phyloP scores from a whole-genome alignment of 2,329 filamentous ascomycete genomes.

The Fusarium sp. region DNA sequence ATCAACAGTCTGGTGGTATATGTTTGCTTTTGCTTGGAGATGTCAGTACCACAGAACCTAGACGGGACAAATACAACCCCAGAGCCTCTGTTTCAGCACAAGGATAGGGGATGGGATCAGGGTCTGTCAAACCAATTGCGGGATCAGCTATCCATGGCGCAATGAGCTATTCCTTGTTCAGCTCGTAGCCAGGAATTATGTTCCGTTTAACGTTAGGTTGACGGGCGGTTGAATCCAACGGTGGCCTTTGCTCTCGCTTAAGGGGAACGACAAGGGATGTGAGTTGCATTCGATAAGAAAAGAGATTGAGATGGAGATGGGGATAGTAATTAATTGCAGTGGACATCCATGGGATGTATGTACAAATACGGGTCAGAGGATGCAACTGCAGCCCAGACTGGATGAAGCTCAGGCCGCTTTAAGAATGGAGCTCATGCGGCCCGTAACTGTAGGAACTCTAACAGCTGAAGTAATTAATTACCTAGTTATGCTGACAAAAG shows the following conservation, averaged over 20 bases:
- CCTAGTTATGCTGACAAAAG: conserved; percentile 2
- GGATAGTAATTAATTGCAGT: conserved; percentile 11
- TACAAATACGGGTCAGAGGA: background rate
- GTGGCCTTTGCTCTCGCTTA: conserved; percentile 38
- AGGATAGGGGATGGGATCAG: conserved; percentile 23
- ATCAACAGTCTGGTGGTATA: conserved; percentile 7
- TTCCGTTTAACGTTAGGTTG: conserved; percentile 26
- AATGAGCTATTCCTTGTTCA: conserved; percentile 38
- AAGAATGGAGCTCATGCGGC: conserved; percentile 25
- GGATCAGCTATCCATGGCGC: conserved; percentile 9
- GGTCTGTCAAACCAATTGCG: conserved; percentile 13
- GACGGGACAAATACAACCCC: conserved; percentile 27
- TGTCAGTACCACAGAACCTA: conserved; percentile 29
- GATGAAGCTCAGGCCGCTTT: conserved; percentile 27
- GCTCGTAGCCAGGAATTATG: conserved; percentile 13
- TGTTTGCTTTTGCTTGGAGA: conserved; percentile 28
- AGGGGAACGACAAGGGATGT: conserved; percentile 31
- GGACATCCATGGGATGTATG: background rate
- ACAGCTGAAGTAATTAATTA: background rate
- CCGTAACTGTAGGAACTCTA: conserved; percentile 13
- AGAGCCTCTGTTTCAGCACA: conserved; percentile 46
- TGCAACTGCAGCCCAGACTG: conserved; percentile 1
- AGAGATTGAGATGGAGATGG: conserved; percentile 18
- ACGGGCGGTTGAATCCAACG: conserved; percentile 38
- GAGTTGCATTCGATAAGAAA: conserved; percentile 29